Evolutionary conservation across 225 moss, liverwort and hornwort species (phyloP).

Genomic region (Neckera pumila): DNA sequence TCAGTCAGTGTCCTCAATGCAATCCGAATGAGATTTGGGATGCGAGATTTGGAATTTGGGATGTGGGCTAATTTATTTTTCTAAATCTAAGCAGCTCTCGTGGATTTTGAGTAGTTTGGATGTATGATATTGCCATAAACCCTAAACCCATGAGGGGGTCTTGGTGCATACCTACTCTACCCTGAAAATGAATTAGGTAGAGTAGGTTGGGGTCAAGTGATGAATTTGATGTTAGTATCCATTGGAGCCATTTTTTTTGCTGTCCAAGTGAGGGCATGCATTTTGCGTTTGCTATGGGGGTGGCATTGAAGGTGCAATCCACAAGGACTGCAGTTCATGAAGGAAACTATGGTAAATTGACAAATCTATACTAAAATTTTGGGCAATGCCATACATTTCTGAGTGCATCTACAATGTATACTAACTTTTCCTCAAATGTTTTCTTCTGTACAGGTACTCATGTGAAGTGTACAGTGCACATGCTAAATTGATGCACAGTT

Average conservation of each 20-base stretch:
- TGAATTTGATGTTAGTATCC: background rate
- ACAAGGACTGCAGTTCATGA: background rate
- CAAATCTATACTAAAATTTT: background rate
- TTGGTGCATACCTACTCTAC: background rate
- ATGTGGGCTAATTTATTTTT: background rate
- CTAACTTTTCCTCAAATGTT: background rate
- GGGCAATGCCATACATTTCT: background rate
- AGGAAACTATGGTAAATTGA: background rate
- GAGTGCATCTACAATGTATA: background rate
- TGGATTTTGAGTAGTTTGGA: background rate
- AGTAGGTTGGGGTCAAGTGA: background rate
- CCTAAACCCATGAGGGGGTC: background rate
- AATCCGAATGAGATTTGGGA: slow-evolving; percentile 26
- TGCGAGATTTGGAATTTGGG: background rate
- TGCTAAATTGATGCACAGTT: background rate
- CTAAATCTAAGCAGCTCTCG: background rate
- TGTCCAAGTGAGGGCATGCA: background rate
- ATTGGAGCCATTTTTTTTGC: background rate
- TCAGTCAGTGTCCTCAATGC: slow-evolving; percentile 82
- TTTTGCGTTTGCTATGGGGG: background rate
- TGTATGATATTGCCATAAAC: background rate
- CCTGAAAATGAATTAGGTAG: background rate
- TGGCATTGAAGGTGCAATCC: background rate
- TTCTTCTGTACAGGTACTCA: background rate
- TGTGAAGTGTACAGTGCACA: background rate